These are phyloP conservation scores for Chaetomium tenue DNA, from an alignment of 495 filamentous ascomycete species.

Conservation along the genomic window DNA sequence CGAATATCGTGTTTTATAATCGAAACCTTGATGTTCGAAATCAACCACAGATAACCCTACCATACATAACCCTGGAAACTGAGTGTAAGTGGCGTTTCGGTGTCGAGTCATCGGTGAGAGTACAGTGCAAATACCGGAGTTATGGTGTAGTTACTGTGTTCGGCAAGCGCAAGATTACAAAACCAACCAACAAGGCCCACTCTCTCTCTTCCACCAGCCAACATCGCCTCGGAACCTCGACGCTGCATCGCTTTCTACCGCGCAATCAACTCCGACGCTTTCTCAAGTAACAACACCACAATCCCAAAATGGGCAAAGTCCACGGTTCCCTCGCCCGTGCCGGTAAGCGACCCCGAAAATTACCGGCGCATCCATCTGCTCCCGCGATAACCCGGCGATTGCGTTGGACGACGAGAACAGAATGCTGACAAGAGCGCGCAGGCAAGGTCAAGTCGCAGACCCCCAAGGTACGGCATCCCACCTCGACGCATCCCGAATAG, in stretches of 20 bases:
- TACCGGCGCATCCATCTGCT: background rate
- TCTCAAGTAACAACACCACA: slow-evolving; percentile 26
- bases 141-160: too few species aligned
- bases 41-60: background rate
- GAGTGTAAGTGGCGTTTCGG: background rate
- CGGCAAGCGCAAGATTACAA: background rate
- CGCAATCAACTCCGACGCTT: slow-evolving; percentile 14
- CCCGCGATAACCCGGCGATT: background rate
- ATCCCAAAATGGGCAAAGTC: slow-evolving; percentile 81
- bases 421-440: slow-evolving; percentile 19
- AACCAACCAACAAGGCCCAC: slow-evolving; percentile 7
- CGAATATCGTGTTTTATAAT: background rate
- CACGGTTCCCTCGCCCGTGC: slow-evolving; percentile 94
- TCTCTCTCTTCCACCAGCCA: background rate
- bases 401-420: background rate
- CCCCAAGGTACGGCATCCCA: slow-evolving; percentile 43
- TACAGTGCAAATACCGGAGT: too few species aligned
- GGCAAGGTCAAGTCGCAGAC: slow-evolving; percentile 53
- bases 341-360: slow-evolving; percentile 48
- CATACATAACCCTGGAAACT: slow-evolving; percentile 6
- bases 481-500: background rate
- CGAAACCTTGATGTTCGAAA: background rate
- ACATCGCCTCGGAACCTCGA: background rate
- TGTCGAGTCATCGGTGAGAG: slow-evolving; percentile 9
- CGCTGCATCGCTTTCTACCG: background rate